Evolutionary conservation across 192 early-diverging fungal genomes (phyloP), one percentile per base, ranked within the genome.

Genomic region (Coemansia furcata): DNA sequence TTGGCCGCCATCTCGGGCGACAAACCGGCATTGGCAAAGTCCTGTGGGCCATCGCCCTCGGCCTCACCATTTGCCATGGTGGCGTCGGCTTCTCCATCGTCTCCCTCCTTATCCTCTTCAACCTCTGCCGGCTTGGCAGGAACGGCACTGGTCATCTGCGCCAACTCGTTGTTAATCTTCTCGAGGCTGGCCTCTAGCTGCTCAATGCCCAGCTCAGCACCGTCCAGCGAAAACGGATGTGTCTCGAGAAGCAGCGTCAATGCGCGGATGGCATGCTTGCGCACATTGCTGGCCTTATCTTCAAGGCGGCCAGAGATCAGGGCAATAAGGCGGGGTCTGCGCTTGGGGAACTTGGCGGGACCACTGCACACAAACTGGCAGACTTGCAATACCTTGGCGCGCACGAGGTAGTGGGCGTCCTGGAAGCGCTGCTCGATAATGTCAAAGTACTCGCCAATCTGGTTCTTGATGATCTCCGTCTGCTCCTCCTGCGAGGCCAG

Each of bases 351-450:
- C 60, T 92, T 92, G 49, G 80, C 75, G 14, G 79, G 80, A 19
- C 88, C 91, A 85, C 95, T 91, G 60, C 90, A 87, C 29, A 99
- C 78, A 67, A 88, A 89, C 30, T 87, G 76, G 35, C 92, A 86
- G 14, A 93, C 87, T 71, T 98, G 94, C 30, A 99, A 74, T 0
- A 97, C 88, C 78, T 95, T 96, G 23, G 89, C 87, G 32, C 98
- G 89, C 3, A 91, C 89, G 76, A 89, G 90, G n/a, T 88, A 87
- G 66, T 89, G 93, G n/a, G 83, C 80, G 74, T 99, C 98, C 68
- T 92, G 87, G 81, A 95, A 94, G 11, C 97, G 86, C 72, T 98
- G 94, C 66, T 94, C 87, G 55, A 99, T 70, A 63, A 95, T 87
- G 69, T 97, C 94, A 78, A 94, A 97, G 68, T 93, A 96, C 42